A percentile compares a stretch with the other conserved stretches of the same genome.
phyloP scores from a whole-genome alignment of 305 asterid genomes.

The Ilex paraguariensis region DNA sequence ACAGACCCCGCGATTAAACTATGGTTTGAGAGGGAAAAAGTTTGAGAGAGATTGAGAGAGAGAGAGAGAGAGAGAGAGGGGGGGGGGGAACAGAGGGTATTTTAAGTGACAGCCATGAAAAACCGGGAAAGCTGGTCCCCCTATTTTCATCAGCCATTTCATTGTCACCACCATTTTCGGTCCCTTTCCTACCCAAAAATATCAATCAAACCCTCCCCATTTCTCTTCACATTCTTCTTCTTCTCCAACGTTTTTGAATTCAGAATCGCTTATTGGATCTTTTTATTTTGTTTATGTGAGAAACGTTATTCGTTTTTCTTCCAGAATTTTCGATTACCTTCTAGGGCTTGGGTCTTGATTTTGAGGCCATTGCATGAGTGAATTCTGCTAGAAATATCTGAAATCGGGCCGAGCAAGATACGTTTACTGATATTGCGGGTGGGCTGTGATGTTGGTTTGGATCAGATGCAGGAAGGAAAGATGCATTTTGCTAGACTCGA shows the following conservation, averaged over 20 bases:
- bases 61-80: accelerated
- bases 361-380: slow-evolving; percentile 2
- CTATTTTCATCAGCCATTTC: not conserved
- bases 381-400: slow-evolving; percentile 3
- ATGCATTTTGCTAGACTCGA: slow-evolving; percentile 75
- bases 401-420: not conserved
- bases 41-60: too few relatives aligned
- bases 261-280: not conserved
- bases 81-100: too few relatives aligned
- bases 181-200: slow-evolving; percentile 12
- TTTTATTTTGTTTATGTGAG: not conserved
- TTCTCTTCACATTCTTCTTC: slow-evolving; percentile 1
- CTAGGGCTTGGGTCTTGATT: slow-evolving; percentile 4
- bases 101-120: too few relatives aligned
- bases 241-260: not conserved
- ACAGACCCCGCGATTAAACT: too few relatives aligned
- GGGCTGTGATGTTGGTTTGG: slow-evolving; percentile 14
- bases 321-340: too few relatives aligned
- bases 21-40: too few relatives aligned
- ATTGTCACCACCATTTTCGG: slow-evolving; percentile 47
- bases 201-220: slow-evolving; percentile 11
- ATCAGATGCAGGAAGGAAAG: slow-evolving; percentile 51
- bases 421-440: not conserved
- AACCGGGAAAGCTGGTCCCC: too few relatives aligned
- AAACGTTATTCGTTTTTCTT: too few relatives aligned